These are phyloP conservation scores for Pichia thaimueangensis DNA, from an alignment of 805 yeast genomes.

Conservation along the genomic window DNA sequence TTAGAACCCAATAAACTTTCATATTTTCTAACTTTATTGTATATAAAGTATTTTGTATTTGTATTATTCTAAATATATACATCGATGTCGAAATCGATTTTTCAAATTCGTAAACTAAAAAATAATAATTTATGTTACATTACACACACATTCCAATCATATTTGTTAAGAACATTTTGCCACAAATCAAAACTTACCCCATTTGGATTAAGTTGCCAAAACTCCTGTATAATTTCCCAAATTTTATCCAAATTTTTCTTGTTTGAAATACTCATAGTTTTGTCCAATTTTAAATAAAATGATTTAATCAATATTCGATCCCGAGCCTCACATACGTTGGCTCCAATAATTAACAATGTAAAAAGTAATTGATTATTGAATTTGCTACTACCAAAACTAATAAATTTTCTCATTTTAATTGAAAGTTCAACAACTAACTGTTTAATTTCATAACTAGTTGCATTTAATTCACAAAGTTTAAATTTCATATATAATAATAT, in stretches of 20 bases:
- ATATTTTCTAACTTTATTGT: background rate
- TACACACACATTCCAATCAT: constrained; percentile 23
- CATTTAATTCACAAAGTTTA: constrained; percentile 18
- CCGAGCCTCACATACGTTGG: constrained; percentile 22
- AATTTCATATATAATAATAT: constrained; percentile 16
- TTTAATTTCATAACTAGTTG: constrained; percentile 21
- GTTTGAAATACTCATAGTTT: constrained; percentile 5
- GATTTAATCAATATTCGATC: constrained; percentile 19
- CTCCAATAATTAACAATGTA: constrained; percentile 22
- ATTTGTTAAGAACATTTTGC: constrained; percentile 21
- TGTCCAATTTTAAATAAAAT: constrained; percentile 14
- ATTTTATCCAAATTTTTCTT: constrained; percentile 14
- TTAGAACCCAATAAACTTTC: no score
- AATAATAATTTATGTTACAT: constrained; percentile 6
- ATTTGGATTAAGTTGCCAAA: constrained; percentile 22
- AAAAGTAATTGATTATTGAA: constrained; percentile 17
- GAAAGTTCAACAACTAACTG: constrained; percentile 17
- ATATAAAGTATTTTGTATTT: background rate
- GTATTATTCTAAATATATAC: no score
- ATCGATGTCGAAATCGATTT: no score
- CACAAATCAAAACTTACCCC: constrained; percentile 19
- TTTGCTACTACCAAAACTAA: constrained; percentile 6
- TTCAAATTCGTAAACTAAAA: no score
- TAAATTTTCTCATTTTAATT: constrained; percentile 14
- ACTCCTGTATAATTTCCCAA: constrained; percentile 21